Percentiles rank a stretch among this genome's conserved stretches.
Conservation (phyloP, 2,329 filamentous ascomycete genomes). For the Apiospora kogelbergensis region DNA sequence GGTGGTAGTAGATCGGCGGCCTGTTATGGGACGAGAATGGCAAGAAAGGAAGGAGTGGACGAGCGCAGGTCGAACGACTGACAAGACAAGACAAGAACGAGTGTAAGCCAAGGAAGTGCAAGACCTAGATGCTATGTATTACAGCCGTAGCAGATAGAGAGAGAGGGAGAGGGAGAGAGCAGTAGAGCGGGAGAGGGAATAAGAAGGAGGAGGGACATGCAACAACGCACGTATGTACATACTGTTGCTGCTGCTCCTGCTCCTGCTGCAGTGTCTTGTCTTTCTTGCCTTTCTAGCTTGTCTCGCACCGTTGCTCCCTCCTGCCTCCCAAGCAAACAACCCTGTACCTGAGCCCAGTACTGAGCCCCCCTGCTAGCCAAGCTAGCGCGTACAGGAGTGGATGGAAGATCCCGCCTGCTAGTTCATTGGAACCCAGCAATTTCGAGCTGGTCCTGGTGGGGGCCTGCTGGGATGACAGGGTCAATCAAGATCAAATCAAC, state of each 20-base stretch:
- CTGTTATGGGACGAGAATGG: slow-evolving; percentile 6
- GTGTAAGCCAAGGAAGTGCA: slow-evolving; percentile 6
- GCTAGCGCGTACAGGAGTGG: not conserved
- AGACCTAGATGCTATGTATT: slow-evolving; percentile 4
- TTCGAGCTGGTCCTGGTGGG: not conserved
- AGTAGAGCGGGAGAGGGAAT: too few relatives aligned
- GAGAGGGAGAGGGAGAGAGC: not conserved
- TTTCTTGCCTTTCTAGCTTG: not conserved
- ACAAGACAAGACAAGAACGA: slow-evolving; percentile 6
- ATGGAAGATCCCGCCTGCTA: slow-evolving; percentile 7
- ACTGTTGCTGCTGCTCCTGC: not conserved
- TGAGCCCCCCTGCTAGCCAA: not conserved
- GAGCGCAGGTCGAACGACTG: not conserved
- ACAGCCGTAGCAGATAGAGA: not conserved
- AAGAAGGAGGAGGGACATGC: not conserved
- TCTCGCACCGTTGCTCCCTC: not conserved
- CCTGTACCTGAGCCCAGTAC: not conserved
- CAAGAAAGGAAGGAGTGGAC: not conserved
- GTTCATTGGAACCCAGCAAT: slow-evolving; percentile 6
- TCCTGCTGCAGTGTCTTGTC: not conserved
- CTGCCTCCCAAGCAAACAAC: not conserved
- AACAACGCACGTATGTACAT: not conserved
- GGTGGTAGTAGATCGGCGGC: not conserved
- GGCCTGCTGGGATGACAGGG: slow-evolving; percentile 7
- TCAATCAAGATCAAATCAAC: slow-evolving; percentile 10